Conservation (phyloP, 495 filamentous ascomycete species). For the Aspergillus biplanus region DNA sequence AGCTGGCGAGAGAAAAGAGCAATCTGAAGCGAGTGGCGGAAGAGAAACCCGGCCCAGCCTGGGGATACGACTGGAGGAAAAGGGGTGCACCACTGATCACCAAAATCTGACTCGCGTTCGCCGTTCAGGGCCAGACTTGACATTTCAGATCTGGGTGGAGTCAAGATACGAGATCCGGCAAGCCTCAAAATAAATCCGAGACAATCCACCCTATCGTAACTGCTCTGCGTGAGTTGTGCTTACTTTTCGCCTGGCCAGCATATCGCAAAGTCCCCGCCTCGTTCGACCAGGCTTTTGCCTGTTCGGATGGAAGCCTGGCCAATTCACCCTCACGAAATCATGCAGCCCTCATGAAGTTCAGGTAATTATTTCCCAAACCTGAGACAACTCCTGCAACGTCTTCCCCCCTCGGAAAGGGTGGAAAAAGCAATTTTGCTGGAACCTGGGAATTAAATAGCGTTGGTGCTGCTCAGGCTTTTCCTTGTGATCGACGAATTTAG, state of each 20-base stretch:
- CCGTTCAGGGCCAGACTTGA: no score
- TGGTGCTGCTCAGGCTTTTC: background rate
- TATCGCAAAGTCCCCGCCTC: no score
- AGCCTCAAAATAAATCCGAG: background rate
- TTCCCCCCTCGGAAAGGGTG: background rate
- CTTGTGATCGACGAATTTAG: background rate
- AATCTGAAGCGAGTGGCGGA: no score
- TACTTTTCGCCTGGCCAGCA: background rate
- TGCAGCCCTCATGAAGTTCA: background rate
- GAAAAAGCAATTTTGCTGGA: background rate
- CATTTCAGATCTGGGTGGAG: background rate
- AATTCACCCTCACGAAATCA: background rate
- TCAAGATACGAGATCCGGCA: background rate
- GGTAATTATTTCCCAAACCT: background rate
- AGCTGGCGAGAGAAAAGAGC: no score
- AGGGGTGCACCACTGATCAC: no score
- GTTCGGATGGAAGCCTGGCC: background rate
- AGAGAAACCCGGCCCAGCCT: no score
- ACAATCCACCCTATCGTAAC: background rate
- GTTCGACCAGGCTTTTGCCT: no score
- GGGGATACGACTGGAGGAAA: no score
- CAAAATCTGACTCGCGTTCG: no score
- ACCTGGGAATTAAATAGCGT: background rate
- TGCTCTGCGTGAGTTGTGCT: background rate
- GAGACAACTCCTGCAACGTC: background rate